Evolutionary conservation across 169 alveolate species (phyloP).

Genomic region (Plasmodium gallinaceum): DNA sequence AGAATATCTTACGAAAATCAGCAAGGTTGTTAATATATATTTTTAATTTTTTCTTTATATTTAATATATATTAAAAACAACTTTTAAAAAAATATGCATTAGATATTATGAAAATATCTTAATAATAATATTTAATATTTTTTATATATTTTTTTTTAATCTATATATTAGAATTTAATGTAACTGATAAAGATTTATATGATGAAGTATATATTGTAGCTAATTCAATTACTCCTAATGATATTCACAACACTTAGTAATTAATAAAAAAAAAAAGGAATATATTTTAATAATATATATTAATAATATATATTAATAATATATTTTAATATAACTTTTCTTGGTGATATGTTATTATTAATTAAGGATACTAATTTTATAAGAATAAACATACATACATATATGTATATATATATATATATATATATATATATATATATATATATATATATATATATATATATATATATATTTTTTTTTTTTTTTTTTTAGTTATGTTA

Average conservation of each 20-base stretch:
- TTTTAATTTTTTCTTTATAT: too few species aligned
- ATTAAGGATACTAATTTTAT: too few species aligned
- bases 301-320: not conserved
- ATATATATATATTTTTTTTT: not conserved
- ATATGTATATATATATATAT: not conserved
- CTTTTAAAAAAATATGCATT: too few species aligned
- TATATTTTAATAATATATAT: too few species aligned
- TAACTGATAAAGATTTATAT: conserved; percentile 30
- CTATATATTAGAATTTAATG: conserved; percentile 23
- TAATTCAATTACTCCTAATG: conserved; percentile 58
- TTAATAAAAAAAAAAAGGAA: too few species aligned
- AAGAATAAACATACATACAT: not conserved
- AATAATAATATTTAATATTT: too few species aligned
- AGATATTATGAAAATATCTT: too few species aligned
- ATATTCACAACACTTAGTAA: conserved; percentile 41
- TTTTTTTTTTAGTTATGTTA: conserved; percentile 29
- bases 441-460: not conserved
- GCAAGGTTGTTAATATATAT: conserved; percentile 26
- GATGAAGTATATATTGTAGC: conserved; percentile 72
- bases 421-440: not conserved
- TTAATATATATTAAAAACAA: too few species aligned
- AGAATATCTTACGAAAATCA: conserved; percentile 51
- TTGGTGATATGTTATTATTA: too few species aligned
- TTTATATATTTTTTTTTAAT: too few species aligned
- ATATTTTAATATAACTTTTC: not conserved